Conservation (phyloP, 176 grass and related monocot genomes). For the Rhynchospora tenuis region DNA sequence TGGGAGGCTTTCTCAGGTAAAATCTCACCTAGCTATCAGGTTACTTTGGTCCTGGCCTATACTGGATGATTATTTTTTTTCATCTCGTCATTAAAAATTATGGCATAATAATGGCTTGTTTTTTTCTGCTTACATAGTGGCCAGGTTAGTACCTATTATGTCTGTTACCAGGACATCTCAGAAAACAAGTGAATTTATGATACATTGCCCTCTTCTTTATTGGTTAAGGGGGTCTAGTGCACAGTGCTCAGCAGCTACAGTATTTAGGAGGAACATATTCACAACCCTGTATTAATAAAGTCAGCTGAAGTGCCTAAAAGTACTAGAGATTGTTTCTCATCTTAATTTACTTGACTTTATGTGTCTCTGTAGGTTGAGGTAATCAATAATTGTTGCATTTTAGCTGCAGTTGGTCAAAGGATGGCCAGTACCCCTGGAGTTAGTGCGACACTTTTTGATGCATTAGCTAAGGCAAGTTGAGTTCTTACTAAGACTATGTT, state of each 20-base stretch:
- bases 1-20: constrained; percentile 88
- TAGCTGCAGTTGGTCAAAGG: constrained; percentile 89
- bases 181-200: not conserved
- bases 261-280: not conserved
- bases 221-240: not conserved
- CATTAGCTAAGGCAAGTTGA: constrained; percentile 72
- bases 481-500: not conserved
- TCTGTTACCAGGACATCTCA: not conserved
- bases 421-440: constrained; percentile 99
- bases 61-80: not conserved
- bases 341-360: not conserved
- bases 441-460: constrained; percentile 97
- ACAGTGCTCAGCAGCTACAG: not conserved
- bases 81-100: not conserved
- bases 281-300: not conserved
- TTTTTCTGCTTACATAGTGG: not conserved
- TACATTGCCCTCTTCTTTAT: not conserved
- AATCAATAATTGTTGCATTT: constrained; percentile 82
- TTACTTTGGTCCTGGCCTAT: not conserved
- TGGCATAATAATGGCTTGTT: not conserved
- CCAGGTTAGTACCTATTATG: not conserved
- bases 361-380: constrained; percentile 72
- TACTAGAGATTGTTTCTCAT: not conserved
- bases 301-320: not conserved
- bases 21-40: not conserved